Evolutionary conservation across 352 stramenopile species (phyloP), one percentile per base, ranked within the genome.

Genomic region (Peronospora belbahrii): DNA sequence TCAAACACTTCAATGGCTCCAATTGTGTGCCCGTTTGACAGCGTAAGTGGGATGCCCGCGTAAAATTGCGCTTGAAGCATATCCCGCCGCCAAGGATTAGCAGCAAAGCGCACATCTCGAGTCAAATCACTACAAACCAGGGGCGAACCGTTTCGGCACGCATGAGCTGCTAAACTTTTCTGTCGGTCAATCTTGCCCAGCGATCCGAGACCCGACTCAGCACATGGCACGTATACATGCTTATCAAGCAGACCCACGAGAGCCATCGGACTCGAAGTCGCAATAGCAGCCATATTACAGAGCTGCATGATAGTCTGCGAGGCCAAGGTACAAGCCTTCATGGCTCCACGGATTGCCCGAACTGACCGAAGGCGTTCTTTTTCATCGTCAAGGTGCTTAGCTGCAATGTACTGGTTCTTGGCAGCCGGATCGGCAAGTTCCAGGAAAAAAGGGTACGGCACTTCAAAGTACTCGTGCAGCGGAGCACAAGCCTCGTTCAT

Each of bases 1-100:
- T 91, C 77, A 38, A 83, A 87, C 9, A 94, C 78, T 49, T 94
- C 82, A 42, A 94, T 73, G 2, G 67, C 69, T 28, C 82, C 82
- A 15, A 94, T 67, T 15, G 83, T 86, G 51, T 85, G 70, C 33
- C 79, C 79, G 19, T 82, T 87, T n/a, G 71, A 73, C 7, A 94
- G 70, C 39, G 82, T 81, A 6, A 94, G 51, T 17, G 85, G 85
- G 24, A 91, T 91, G 22, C 81, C 85, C 1, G 82, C 83, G 56
- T 95, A 94, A 44, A 94, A 94, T 33, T 59, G 53, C 48, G 42
- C 62, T 56, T 40, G 70, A 48, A 56, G 49, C 25, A 57, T 83
- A 57, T 80, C 67, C 31, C 74, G 65, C 20, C 77, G 73, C 65
- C 70, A 88, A 31, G 67, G 61, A 48, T 94, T 94, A 4, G 66